phyloP scores from a whole-genome alignment of 352 stramenopile genomes.

The Phytophthora fragariaefolia region DNA sequence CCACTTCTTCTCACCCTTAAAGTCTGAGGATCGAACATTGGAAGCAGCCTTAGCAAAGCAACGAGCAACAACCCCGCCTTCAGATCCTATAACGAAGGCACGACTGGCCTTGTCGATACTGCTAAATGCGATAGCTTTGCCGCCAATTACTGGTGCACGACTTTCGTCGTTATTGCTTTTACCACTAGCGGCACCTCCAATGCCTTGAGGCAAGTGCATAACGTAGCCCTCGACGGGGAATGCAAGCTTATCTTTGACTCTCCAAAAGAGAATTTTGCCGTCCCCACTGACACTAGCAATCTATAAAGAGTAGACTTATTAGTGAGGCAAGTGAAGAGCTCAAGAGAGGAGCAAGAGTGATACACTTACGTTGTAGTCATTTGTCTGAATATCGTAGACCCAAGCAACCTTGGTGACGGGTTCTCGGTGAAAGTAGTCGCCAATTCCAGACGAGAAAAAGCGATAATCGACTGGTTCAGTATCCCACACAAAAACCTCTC shows the following conservation, averaged over 20 bases:
- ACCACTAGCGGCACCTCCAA: neutral
- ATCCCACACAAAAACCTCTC: conserved; percentile 87
- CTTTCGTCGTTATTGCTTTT: conserved; percentile 17
- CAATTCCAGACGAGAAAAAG: conserved; percentile 79
- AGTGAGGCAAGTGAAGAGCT: neutral
- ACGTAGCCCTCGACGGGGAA: conserved; percentile 88
- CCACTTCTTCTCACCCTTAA: conserved; percentile 87
- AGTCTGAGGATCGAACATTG: conserved; percentile 56
- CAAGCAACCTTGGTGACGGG: conserved; percentile 85
- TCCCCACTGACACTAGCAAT: conserved; percentile 83
- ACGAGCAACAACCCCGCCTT: conserved; percentile 69
- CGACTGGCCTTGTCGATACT: conserved; percentile 72
- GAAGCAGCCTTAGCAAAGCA: conserved; percentile 64
- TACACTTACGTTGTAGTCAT: conserved; percentile 70
- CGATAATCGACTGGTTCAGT: conserved; percentile 68
- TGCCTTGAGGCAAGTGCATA: conserved; percentile 55
- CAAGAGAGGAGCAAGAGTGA: neutral
- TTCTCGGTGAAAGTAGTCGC: conserved; percentile 91
- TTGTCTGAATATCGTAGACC: conserved; percentile 77
- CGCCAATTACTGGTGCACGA: conserved; percentile 50
- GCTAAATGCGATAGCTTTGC: conserved; percentile 72
- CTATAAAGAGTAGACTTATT: conserved; percentile 18
- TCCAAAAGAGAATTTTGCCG: conserved; percentile 89
- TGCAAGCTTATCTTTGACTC: conserved; percentile 85
- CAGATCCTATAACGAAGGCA: conserved; percentile 77